A percentile compares a stretch with the other conserved stretches of the same genome.
phyloP scores from a whole-genome alignment of 1,139 yeast species.

The Saccharomyces hybrid region DNA sequence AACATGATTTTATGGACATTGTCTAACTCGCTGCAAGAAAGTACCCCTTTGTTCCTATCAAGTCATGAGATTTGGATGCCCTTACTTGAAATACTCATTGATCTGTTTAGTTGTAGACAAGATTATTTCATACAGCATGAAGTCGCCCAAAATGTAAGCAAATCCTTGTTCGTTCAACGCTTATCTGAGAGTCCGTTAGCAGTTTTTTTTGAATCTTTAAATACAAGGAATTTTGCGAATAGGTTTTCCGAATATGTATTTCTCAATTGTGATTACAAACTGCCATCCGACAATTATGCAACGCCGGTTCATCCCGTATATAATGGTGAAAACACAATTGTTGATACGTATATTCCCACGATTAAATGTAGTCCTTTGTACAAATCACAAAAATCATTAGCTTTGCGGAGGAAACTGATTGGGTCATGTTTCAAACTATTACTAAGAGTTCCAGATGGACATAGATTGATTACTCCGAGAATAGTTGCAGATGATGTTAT shows the following conservation, averaged over 20 bases:
- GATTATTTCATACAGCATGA: slow-evolving; percentile 20
- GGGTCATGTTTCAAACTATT: slow-evolving; percentile 16
- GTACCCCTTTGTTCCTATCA: slow-evolving; percentile 10
- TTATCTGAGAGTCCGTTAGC: slow-evolving; percentile 22
- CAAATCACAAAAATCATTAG: slow-evolving; percentile 16
- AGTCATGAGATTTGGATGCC: slow-evolving; percentile 26
- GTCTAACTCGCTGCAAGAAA: slow-evolving; percentile 16
- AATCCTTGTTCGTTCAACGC: slow-evolving; percentile 8
- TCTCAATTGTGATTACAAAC: slow-evolving; percentile 16
- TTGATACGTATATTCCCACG: slow-evolving; percentile 14
- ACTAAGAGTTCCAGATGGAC: slow-evolving; percentile 16
- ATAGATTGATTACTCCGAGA: slow-evolving; percentile 12
- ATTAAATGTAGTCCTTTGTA: slow-evolving; percentile 8
- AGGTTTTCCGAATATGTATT: slow-evolving; percentile 22
- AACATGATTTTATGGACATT: slow-evolving; percentile 26
- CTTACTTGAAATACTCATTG: slow-evolving; percentile 17
- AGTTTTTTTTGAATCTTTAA: slow-evolving; percentile 13
- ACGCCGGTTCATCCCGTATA: slow-evolving; percentile 18
- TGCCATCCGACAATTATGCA: slow-evolving; percentile 4
- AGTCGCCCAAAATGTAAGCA: slow-evolving; percentile 2
- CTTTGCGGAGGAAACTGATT: slow-evolving; percentile 19
- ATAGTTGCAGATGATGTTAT: slow-evolving; percentile 12
- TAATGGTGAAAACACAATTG: slow-evolving; percentile 14
- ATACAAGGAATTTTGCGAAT: slow-evolving; percentile 11
- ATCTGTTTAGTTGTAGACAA: slow-evolving; percentile 21